Evolutionary conservation across 768 basidiomycete species (phyloP).

Genomic region (Dictyophora rubrovolvata): DNA sequence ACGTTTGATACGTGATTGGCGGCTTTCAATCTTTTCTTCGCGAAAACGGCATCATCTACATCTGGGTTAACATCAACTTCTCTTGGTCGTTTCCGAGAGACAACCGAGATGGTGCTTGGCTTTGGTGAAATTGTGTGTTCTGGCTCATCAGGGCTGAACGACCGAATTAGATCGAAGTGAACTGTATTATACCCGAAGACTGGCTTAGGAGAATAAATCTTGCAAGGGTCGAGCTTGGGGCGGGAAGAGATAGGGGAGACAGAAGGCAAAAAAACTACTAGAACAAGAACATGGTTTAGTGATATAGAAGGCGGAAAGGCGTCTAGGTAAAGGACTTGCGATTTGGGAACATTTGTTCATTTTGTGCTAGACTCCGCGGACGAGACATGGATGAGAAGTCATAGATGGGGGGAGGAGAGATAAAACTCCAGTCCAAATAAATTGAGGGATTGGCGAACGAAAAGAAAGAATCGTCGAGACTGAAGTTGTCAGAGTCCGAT

Average conservation of each 20-base stretch:
- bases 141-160: neutral
- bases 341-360: neutral
- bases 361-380: neutral
- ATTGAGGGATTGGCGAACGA: neutral
- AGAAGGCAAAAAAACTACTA: neutral
- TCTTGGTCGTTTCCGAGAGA: conserved; percentile 2
- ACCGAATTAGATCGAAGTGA: conserved; percentile 5
- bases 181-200: conserved; percentile 5
- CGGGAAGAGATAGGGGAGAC: neutral
- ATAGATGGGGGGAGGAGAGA: neutral
- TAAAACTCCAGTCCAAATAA: neutral
- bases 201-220: conserved; percentile 8
- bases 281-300: neutral
- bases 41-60: neutral
- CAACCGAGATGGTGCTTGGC: neutral
- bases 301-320: neutral
- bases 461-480: neutral
- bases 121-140: neutral
- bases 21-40: neutral
- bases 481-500: neutral
- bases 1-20: neutral
- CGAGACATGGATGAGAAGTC: neutral
- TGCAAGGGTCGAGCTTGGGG: neutral
- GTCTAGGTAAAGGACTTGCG: neutral
- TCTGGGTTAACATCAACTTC: neutral